Evolutionary conservation across 345 rosid genomes (phyloP).

Genomic region (Salix suchowensis): DNA sequence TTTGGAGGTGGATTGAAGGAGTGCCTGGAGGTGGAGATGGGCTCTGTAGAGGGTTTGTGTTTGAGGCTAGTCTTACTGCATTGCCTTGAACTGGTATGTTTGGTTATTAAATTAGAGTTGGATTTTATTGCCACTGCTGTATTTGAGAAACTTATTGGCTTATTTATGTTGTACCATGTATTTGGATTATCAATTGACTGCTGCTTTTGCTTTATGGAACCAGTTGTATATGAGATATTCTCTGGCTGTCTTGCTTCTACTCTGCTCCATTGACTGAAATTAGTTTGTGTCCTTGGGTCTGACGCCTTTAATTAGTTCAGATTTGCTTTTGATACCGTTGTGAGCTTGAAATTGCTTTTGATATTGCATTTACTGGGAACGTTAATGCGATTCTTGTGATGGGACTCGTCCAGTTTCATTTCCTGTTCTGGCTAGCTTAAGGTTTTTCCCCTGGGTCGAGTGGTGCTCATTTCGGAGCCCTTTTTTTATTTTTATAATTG

Average conservation of each 20-base stretch:
- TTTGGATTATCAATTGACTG: background rate
- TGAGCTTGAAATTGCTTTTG: background rate
- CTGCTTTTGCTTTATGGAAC: background rate
- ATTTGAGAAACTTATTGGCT: background rate
- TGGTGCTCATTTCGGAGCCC: background rate
- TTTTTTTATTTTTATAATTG: too few relatives aligned
- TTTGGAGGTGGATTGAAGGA: conserved; percentile 79
- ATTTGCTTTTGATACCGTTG: background rate
- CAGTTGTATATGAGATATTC: background rate
- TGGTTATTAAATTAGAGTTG: background rate
- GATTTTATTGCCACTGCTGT: background rate
- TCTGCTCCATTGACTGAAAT: background rate
- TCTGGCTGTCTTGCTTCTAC: background rate
- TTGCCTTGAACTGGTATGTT: conserved; percentile 39
- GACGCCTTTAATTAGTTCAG: background rate
- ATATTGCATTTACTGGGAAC: background rate
- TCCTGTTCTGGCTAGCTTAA: background rate
- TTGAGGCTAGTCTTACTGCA: conserved; percentile 52
- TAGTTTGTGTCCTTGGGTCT: background rate
- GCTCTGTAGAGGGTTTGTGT: conserved; percentile 66
- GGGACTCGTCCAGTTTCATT: background rate
- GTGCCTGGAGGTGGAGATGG: conserved; percentile 68
- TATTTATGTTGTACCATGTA: background rate
- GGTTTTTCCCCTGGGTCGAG: background rate
- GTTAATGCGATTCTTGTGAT: background rate